phyloP scores from a whole-genome alignment of 2,329 filamentous ascomycete species.

The Fusarium humuli region DNA sequence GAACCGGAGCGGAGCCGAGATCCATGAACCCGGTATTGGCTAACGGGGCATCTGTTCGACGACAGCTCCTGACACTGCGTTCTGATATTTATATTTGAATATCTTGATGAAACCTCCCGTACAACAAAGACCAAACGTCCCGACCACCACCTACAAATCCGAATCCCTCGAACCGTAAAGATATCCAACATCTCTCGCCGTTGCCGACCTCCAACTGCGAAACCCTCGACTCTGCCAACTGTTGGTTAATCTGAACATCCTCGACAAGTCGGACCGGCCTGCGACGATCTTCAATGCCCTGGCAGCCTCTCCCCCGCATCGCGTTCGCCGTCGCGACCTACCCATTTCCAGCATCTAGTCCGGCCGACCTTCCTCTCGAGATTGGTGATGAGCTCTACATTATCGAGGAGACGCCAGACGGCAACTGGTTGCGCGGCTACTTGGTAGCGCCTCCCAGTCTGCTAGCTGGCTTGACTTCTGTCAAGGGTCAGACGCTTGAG shows the following conservation, averaged over 20 bases:
- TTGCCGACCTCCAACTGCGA: constrained; percentile 40
- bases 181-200: constrained; percentile 18
- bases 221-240: constrained; percentile 33
- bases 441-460: constrained; percentile 93
- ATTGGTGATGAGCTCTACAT: constrained; percentile 99
- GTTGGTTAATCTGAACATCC: constrained; percentile 29
- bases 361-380: constrained; percentile 94
- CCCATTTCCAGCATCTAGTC: constrained; percentile 87
- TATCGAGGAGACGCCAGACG: constrained; percentile 93
- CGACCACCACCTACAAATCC: constrained; percentile 11
- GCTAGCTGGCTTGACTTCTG: constrained; percentile 88
- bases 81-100: constrained; percentile 32
- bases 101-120: constrained; percentile 48
- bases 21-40: constrained; percentile 46
- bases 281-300: constrained; percentile 76
- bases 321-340: constrained; percentile 97
- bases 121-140: constrained; percentile 27
- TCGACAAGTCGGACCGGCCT: constrained; percentile 33
- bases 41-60: constrained; percentile 39
- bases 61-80: constrained; percentile 41
- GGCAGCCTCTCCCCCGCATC: constrained; percentile 95
- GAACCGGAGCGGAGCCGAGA: constrained; percentile 26
- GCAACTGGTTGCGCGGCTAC: constrained; percentile 95
- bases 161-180: constrained; percentile 22
- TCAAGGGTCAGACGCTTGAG: constrained; percentile 92